These are phyloP conservation scores for Cladosporium sp. DNA, from an alignment of 2,329 filamentous ascomycete species.

Conservation along the genomic window DNA sequence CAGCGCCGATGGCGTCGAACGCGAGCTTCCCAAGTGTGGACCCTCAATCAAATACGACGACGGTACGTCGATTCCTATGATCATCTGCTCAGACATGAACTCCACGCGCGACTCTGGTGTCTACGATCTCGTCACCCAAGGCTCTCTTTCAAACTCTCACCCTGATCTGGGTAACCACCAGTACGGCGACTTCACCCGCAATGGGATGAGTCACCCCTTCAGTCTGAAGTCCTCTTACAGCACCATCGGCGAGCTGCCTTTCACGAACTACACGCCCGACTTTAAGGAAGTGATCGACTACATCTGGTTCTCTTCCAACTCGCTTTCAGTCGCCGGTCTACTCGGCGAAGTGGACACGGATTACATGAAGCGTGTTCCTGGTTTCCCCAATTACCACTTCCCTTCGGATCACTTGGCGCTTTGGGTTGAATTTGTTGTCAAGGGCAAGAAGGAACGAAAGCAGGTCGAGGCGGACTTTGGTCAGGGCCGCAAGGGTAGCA, in stretches of 20 bases:
- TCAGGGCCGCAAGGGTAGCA: conserved; percentile 5
- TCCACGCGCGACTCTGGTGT: conserved; percentile 82
- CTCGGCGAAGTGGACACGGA: conserved; percentile 82
- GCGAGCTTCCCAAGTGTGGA: conserved; percentile 55
- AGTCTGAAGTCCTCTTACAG: conserved; percentile 86
- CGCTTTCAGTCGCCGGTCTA: conserved; percentile 75
- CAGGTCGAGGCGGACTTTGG: conserved; percentile 34
- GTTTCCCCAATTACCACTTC: conserved; percentile 92
- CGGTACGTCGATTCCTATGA: conserved; percentile 80
- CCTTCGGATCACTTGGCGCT: conserved; percentile 89
- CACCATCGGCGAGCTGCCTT: conserved; percentile 77
- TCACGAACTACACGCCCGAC: conserved; percentile 95
- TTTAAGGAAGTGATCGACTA: conserved; percentile 93
- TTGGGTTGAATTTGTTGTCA: conserved; percentile 84
- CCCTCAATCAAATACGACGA: conserved; percentile 83
- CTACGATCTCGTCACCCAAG: conserved; percentile 82
- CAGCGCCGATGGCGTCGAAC: conserved; percentile 45
- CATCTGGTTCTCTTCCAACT: conserved; percentile 94
- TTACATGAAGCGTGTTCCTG: conserved; percentile 80
- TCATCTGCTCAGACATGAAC: conserved; percentile 96
- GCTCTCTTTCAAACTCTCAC: conserved; percentile 73
- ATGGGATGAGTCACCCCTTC: conserved; percentile 93
- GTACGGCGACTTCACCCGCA: conserved; percentile 88
- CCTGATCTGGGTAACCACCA: conserved; percentile 73
- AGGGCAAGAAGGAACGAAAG: conserved; percentile 68